Conservation (phyloP, 495 filamentous ascomycete genomes). For the Penicillium ucsense region DNA sequence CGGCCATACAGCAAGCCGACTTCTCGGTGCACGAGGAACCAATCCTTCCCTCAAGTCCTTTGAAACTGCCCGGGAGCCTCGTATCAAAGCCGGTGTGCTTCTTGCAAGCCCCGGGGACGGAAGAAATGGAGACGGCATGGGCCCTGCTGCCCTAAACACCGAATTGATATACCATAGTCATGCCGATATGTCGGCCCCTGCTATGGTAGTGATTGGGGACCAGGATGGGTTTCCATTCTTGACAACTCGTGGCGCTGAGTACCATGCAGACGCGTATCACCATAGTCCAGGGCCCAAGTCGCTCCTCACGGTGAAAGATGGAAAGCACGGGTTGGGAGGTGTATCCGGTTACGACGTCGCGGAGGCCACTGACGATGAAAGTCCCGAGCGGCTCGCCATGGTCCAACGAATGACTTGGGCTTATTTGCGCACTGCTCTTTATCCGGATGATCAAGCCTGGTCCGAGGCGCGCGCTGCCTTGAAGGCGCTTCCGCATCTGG, state of each 20-base stretch:
- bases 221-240: slow-evolving; percentile 26
- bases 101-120: slow-evolving; percentile 23
- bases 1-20: slow-evolving; percentile 22
- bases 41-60: slow-evolving; percentile 8
- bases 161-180: slow-evolving; percentile 25
- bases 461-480: slow-evolving; percentile 19
- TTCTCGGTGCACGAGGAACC: slow-evolving; percentile 26
- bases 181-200: slow-evolving; percentile 24
- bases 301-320: slow-evolving; percentile 25
- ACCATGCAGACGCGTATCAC: slow-evolving; percentile 31
- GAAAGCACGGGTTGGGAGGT: slow-evolving; percentile 28
- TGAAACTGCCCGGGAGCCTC: slow-evolving; percentile 4
- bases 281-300: slow-evolving; percentile 26
- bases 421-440: slow-evolving; percentile 29
- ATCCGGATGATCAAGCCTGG: slow-evolving; percentile 27
- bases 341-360: slow-evolving; percentile 31
- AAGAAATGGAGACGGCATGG: slow-evolving; percentile 15
- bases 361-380: slow-evolving; percentile 30
- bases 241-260: slow-evolving; percentile 26
- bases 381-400: slow-evolving; percentile 21
- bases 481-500: slow-evolving; percentile 16
- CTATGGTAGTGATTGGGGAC: slow-evolving; percentile 31
- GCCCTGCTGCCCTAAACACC: slow-evolving; percentile 8
- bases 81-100: slow-evolving; percentile 32
- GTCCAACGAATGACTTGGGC: slow-evolving; percentile 33